Evolutionary conservation across 2,329 filamentous ascomycete species (phyloP).

Genomic region (Colletotrichum endophyticum): DNA sequence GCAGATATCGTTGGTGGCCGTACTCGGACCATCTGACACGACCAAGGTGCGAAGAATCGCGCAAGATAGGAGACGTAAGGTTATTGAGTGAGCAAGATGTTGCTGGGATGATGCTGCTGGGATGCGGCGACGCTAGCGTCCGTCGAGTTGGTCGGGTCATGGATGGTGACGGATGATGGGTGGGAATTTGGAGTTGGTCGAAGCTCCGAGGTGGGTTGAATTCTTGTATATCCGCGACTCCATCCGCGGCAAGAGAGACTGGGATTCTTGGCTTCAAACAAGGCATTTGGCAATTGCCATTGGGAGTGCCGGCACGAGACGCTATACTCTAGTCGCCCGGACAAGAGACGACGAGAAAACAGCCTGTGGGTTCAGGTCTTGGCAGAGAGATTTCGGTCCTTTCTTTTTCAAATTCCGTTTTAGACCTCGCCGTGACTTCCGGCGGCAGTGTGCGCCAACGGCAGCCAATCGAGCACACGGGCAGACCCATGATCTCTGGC

Average conservation of each 20-base stretch:
- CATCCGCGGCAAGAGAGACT: neutral
- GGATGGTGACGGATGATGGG: neutral
- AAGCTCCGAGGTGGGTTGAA: neutral
- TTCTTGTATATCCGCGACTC: constrained; percentile 17
- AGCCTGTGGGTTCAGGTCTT: neutral
- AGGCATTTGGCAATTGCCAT: constrained; percentile 3
- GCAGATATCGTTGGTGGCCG: neutral
- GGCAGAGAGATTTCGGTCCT: neutral
- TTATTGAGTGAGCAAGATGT: neutral
- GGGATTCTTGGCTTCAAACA: neutral
- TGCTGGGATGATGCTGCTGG: neutral
- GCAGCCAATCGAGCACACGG: constrained; percentile 8
- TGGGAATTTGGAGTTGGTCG: neutral
- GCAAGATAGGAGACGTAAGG: neutral
- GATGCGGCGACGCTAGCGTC: neutral
- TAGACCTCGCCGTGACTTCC: neutral
- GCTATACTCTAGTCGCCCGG: neutral
- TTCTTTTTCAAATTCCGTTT: neutral
- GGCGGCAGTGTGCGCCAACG: constrained; percentile 15
- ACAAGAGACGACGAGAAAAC: neutral
- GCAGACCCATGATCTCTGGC: neutral
- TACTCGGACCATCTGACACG: neutral
- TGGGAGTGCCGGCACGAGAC: neutral
- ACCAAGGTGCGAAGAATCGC: neutral
- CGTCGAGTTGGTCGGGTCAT: neutral